A percentile compares a stretch with the other conserved stretches of the same genome.
Conservation (phyloP, 768 basidiomycete genomes). For the Suillus luteus region DNA sequence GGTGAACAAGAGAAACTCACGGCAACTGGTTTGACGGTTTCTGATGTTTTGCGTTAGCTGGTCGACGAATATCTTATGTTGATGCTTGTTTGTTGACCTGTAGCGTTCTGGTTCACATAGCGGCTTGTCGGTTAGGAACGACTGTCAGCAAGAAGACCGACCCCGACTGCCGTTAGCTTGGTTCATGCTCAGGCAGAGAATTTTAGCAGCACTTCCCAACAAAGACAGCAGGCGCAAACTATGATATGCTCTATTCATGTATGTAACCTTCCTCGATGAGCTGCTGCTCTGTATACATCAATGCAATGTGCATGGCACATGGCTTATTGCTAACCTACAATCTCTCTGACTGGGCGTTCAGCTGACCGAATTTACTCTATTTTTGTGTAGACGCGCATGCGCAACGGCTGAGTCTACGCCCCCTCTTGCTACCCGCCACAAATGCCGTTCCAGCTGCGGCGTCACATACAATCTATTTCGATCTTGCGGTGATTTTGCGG, state of each 20-base stretch:
- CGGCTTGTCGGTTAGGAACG: background rate
- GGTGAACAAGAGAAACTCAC: conserved; percentile 7
- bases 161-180: background rate
- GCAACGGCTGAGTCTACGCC: background rate
- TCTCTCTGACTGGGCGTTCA: background rate
- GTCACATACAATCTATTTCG: background rate
- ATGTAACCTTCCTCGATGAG: background rate
- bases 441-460: background rate
- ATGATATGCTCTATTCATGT: background rate
- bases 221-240: background rate
- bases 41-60: conserved; percentile 19
- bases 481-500: background rate
- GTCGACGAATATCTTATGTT: conserved; percentile 25
- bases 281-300: background rate
- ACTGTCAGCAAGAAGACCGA: background rate
- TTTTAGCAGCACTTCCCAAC: background rate
- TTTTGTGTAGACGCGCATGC: background rate
- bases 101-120: background rate
- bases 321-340: background rate
- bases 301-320: background rate
- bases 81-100: conserved; percentile 27
- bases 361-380: background rate
- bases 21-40: conserved; percentile 15
- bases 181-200: background rate
- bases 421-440: background rate